A percentile compares a stretch with the other conserved stretches of the same genome.
phyloP scores from a whole-genome alignment of 345 rosid genomes.

The Triadica sebifera region DNA sequence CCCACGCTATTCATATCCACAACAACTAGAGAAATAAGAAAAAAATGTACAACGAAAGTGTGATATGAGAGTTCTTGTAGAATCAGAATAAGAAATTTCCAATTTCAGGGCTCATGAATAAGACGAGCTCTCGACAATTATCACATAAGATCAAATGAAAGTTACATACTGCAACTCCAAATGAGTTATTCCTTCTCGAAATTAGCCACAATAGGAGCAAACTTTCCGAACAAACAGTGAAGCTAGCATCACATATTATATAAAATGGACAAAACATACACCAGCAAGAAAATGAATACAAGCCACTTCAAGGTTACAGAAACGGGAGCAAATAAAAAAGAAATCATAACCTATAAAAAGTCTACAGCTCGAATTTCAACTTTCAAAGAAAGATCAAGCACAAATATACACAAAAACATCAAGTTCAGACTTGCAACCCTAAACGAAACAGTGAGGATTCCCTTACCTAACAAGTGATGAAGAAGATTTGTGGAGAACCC shows the following conservation, averaged over 20 bases:
- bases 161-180: not conserved
- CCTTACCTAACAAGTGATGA: slow-evolving; percentile 11
- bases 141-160: not conserved
- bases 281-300: not conserved
- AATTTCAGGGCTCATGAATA: not conserved
- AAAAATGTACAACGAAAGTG: not conserved
- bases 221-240: slow-evolving; percentile 14
- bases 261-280: too few relatives aligned
- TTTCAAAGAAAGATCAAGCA: not conserved
- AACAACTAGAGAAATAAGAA: too few relatives aligned
- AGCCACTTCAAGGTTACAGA: slow-evolving; percentile 9
- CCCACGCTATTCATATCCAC: not conserved
- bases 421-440: not conserved
- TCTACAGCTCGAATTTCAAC: not conserved
- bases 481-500: slow-evolving; percentile 28
- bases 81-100: not conserved
- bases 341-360: not conserved
- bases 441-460: slow-evolving; percentile 15
- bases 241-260: slow-evolving; percentile 1
- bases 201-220: not conserved
- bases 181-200: not conserved
- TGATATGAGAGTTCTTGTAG: not conserved
- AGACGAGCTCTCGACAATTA: too few relatives aligned
- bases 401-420: not conserved
- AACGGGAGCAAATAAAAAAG: not conserved